A percentile compares a stretch with the other conserved stretches of the same genome.
Conservation (phyloP, 1,284 basidiomycete species). For the Fomes fomentarius region DNA sequence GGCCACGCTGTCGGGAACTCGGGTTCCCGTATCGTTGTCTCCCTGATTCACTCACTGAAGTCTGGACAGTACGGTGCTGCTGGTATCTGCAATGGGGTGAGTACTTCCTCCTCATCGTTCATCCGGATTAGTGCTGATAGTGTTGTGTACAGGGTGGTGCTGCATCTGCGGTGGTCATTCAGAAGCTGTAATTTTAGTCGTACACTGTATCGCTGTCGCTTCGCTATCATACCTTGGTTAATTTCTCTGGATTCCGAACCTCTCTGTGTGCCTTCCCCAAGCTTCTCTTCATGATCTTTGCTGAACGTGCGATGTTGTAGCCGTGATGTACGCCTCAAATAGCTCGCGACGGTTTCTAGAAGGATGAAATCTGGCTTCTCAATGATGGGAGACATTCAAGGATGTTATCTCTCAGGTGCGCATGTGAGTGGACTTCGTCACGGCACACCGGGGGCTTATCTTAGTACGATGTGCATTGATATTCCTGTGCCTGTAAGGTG, state of each 20-base stretch:
- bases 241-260: neutral
- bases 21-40: slow-evolving; percentile 94
- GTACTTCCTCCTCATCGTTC: slow-evolving; percentile 34
- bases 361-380: neutral
- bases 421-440: slow-evolving; percentile 20
- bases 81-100: slow-evolving; percentile 96
- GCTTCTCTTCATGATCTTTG: neutral
- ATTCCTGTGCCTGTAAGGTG: neutral
- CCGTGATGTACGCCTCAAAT: neutral
- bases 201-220: slow-evolving; percentile 27
- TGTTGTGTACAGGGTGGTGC: slow-evolving; percentile 75
- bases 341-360: neutral
- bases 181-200: slow-evolving; percentile 66
- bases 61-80: slow-evolving; percentile 97
- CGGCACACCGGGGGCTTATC: slow-evolving; percentile 22
- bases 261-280: neutral
- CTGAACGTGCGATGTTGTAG: slow-evolving; percentile 5
- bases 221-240: slow-evolving; percentile 26
- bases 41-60: slow-evolving; percentile 90
- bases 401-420: slow-evolving; percentile 12
- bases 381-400: neutral
- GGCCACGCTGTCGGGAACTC: slow-evolving; percentile 97
- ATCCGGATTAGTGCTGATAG: slow-evolving; percentile 19
- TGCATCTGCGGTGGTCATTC: slow-evolving; percentile 88
- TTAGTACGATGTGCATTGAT: neutral